Evolutionary conservation across 1,139 yeast species (phyloP).

Genomic region (Ogataea hybrid): DNA sequence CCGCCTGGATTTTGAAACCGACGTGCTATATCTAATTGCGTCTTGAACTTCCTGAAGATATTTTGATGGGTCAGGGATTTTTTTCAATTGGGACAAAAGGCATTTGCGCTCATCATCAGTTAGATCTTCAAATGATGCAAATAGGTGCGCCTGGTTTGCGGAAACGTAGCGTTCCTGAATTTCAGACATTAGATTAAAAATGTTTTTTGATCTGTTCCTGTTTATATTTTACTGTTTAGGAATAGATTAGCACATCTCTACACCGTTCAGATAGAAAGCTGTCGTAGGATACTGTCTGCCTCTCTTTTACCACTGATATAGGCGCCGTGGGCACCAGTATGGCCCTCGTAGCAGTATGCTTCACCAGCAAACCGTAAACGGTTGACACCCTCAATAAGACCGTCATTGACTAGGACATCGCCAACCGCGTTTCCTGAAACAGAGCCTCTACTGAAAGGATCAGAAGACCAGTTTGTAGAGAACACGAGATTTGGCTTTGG

Average conservation of each 20-base stretch:
- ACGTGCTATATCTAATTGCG: constrained; percentile 42
- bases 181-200: constrained; percentile 1
- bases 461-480: constrained; percentile 47
- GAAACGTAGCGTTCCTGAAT: constrained; percentile 16
- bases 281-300: constrained; percentile 32
- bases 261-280: constrained; percentile 2
- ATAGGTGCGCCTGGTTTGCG: constrained; percentile 34
- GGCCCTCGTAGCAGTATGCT: constrained; percentile 49
- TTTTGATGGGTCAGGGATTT: constrained; percentile 41
- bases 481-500: constrained; percentile 43
- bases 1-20: constrained; percentile 36
- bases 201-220: neutral
- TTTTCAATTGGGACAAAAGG: constrained; percentile 40
- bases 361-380: constrained; percentile 55
- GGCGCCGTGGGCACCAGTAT: constrained; percentile 59
- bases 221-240: constrained; percentile 5
- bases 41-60: constrained; percentile 45
- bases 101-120: constrained; percentile 33
- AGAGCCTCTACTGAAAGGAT: constrained; percentile 51
- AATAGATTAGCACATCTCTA: neutral
- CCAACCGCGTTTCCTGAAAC: constrained; percentile 43
- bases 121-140: constrained; percentile 42
- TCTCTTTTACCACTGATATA: constrained; percentile 50
- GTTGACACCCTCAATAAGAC: constrained; percentile 42
- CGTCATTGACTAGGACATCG: constrained; percentile 34